Conservation (phyloP, 306 rosid species). For the Malus domestica region ASM211411v1 NC_041793.1:44031501-44032000, state of each 20-base stretch:
- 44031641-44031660: slow-evolving; percentile 1
- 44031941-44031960: not conserved
- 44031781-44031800: not conserved
- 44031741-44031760: slow-evolving; percentile 37
- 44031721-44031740: slow-evolving; percentile 50
- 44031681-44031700: slow-evolving; percentile 50
- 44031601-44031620: not conserved
- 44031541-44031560: slow-evolving; percentile 57
- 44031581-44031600: not conserved
- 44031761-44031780: slow-evolving; percentile 14
- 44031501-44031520: slow-evolving; percentile 93
- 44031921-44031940: no score
- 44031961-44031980: not conserved
- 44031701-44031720: slow-evolving; percentile 44
- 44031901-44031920: no score
- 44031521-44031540: slow-evolving; percentile 80
- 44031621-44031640: not conserved
- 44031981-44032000: not conserved
- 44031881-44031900: not conserved
- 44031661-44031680: slow-evolving; percentile 43
- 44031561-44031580: not conserved
- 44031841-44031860: slow-evolving; percentile 66
- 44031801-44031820: not conserved
- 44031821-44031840: slow-evolving; percentile 40
- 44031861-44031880: slow-evolving; percentile 74